Conservation (phyloP, 345 rosid genomes). For the Kandelia obovata region DNA sequence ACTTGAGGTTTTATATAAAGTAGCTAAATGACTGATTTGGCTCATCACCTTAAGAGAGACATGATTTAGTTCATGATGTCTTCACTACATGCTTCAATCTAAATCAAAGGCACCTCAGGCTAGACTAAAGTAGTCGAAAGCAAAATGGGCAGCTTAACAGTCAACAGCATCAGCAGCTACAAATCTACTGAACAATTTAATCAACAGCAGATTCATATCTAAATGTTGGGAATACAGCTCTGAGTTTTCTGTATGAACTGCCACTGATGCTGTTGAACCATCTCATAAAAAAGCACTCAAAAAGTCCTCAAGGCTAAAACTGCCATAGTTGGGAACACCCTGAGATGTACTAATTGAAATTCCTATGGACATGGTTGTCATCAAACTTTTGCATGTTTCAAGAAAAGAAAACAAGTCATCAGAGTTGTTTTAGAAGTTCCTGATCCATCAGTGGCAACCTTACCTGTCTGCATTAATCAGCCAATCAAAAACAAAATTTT, state of each 20-base stretch:
- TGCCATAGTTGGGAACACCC: neutral
- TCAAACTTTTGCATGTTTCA: neutral
- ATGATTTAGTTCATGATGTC: conserved; percentile 5
- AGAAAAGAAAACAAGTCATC: conserved; percentile 9
- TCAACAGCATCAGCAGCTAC: neutral
- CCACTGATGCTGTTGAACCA: neutral
- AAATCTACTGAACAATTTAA: conserved; percentile 2
- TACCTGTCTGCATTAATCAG: conserved; percentile 96
- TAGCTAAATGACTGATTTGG: neutral
- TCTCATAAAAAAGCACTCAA: conserved; percentile 1
- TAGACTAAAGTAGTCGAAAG: too few relatives aligned
- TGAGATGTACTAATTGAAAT: neutral
- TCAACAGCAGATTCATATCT: conserved; percentile 6
- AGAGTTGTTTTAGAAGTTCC: conserved; percentile 16
- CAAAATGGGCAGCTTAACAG: too few relatives aligned
- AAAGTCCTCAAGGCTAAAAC: conserved; percentile 4
- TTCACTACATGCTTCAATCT: conserved; percentile 9
- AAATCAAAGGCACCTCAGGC: neutral
- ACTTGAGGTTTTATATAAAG: neutral
- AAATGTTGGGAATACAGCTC: neutral
- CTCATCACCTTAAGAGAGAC: neutral
- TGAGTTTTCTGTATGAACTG: too few relatives aligned
- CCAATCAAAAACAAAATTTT: conserved; percentile 98
- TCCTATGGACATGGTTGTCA: too few relatives aligned
- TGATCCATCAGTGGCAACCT: conserved; percentile 21